Base-by-base conservation (phyloP, 257 asterid species). In the Ilex aquifolium region DNA sequence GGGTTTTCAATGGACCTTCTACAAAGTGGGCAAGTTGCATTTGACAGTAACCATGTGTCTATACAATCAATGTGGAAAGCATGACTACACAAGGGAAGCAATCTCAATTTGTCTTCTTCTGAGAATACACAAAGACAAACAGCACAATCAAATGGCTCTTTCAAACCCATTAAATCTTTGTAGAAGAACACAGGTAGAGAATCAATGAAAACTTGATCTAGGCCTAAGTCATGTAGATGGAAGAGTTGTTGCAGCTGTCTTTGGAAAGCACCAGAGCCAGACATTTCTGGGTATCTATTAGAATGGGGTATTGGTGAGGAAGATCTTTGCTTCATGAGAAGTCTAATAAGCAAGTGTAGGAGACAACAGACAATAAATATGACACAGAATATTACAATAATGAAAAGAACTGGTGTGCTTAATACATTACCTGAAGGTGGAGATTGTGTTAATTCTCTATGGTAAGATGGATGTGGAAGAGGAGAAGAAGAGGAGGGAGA, bases 11-110 rank as follows among this genome's bases (percentile, higher is more conserved):
- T 70, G 31, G 90, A 76, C 56, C 95, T 95, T 74, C 98, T 82
- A 60, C 98, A 92, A 39, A 92, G 83, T 9, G 98, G 98, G 46
- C 98, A 92, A 6, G 85, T 76, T 8, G 98, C 86, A 65, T 88
- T 92, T 8, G 98, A 86, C 65, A 88, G 31, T 63, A 92, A 6
- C 98, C 98, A 92, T 10, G 93, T 87, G 59, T 92, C 97, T 66
- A 92, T 92, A 63, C 98, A 92, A 44, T 77, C 90, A 12, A 88
- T 60, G 75, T 91, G 98, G 74, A 92, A 92, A 30, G 99, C 97
- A 70, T 92, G 99, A 63, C 96, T 69, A 73, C 99, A 92, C 11
- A 80, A 27, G 0, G 99, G 99, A 27, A 92, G 76, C 70, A 92
- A 49, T 75, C 99, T 83, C 13, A 92, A 56, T 53, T 78, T 73